Percentiles rank a stretch among this genome's conserved stretches.
Evolutionary conservation across 805 yeast species (phyloP).

Genomic region (Tetrapisispora arboricola): DNA sequence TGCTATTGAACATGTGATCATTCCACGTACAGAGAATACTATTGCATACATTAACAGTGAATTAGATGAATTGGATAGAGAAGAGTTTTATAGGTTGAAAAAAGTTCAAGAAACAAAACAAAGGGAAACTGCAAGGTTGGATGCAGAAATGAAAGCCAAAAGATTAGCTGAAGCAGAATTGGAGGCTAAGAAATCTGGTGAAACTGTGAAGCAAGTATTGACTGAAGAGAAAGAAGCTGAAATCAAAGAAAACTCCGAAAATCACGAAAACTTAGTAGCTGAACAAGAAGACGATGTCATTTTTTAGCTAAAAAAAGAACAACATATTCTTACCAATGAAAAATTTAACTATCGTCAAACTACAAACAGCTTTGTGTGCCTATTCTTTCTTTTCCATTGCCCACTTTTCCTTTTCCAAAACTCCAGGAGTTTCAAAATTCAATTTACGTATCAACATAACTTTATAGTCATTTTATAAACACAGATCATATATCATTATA

Average conservation of each 20-base stretch:
- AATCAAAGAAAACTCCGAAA: constrained; percentile 10
- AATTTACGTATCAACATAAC: not conserved
- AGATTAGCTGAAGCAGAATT: constrained; percentile 14
- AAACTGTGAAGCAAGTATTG: constrained; percentile 10
- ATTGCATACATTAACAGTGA: constrained; percentile 87
- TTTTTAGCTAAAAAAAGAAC: constrained; percentile 23
- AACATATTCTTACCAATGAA: no score
- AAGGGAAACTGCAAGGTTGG: constrained; percentile 58
- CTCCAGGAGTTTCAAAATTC: no score
- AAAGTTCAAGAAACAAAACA: constrained; percentile 94
- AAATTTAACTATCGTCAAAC: no score
- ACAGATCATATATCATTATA: not conserved
- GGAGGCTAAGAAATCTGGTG: constrained; percentile 21
- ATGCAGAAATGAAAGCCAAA: constrained; percentile 36
- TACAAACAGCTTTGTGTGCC: no score
- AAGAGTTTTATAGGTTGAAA: constrained; percentile 92
- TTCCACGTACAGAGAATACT: constrained; percentile 95
- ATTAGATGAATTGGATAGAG: constrained; percentile 95
- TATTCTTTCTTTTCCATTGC: not conserved
- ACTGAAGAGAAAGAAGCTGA: constrained; percentile 10
- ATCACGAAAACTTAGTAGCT: constrained; percentile 25
- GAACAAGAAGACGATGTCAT: constrained; percentile 39
- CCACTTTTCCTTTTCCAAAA: no score
- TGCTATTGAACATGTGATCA: constrained; percentile 96
- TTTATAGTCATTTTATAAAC: not conserved